These are phyloP conservation scores for Fagopyrum homotropicum DNA, from an alignment of 148 eudicot species.

Conservation along the genomic window DNA sequence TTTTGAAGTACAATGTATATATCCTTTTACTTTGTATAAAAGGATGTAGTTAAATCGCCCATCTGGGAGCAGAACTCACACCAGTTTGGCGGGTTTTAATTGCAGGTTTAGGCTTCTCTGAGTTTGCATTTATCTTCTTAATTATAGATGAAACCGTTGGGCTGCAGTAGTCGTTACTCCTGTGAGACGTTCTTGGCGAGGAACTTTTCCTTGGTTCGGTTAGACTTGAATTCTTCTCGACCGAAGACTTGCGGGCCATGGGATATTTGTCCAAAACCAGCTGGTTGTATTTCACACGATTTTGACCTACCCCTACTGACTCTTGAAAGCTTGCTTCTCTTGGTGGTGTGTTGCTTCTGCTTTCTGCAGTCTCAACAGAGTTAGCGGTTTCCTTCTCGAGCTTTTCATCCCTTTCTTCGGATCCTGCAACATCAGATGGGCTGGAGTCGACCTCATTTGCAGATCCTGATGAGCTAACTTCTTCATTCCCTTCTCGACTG, in stretches of 20 bases:
- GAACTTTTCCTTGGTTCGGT: conserved; percentile 52
- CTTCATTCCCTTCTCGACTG: conserved; percentile 25
- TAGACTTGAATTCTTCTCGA: conserved; percentile 50
- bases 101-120: conserved; percentile 29
- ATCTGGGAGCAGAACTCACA: conserved; percentile 5
- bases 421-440: conserved; percentile 15
- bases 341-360: conserved; percentile 69
- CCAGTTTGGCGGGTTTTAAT: neutral
- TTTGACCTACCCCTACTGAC: conserved; percentile 82
- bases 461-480: conserved; percentile 52
- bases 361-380: conserved; percentile 96
- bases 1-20: neutral
- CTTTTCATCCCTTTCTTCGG: conserved; percentile 37
- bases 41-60: neutral
- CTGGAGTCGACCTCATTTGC: conserved; percentile 45
- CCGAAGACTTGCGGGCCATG: conserved; percentile 33
- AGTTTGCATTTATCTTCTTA: conserved; percentile 51
- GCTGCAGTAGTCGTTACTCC: conserved; percentile 59
- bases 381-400: conserved; percentile 82
- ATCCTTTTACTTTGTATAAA: neutral
- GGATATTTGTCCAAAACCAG: conserved; percentile 66
- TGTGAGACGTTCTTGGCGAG: conserved; percentile 77
- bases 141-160: conserved; percentile 89
- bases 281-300: conserved; percentile 70
- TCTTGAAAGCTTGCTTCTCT: conserved; percentile 37